A percentile compares a stretch with the other conserved stretches of the same genome.
phyloP scores from a whole-genome alignment of 495 filamentous ascomycete species.

The Hyphodiscus hymeniophilus region DNA sequence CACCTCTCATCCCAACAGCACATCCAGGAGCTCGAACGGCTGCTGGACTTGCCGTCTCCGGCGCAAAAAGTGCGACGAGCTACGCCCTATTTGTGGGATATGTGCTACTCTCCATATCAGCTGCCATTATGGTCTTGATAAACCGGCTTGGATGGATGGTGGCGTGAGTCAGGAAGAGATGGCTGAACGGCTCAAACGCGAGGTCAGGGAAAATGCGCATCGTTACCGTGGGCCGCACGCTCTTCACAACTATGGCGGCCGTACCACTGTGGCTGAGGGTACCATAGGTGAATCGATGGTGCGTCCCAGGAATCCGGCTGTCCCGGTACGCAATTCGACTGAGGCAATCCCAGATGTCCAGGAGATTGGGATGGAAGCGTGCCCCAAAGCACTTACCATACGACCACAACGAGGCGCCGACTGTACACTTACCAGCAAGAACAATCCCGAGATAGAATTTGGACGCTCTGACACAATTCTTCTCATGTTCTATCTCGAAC shows the following conservation, averaged over 20 bases:
- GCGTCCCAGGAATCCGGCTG: slow-evolving; percentile 10
- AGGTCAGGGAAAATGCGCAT: slow-evolving; percentile 40
- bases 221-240: slow-evolving; percentile 26
- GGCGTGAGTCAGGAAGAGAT: slow-evolving; percentile 38
- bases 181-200: slow-evolving; percentile 38
- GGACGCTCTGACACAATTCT: slow-evolving; percentile 18
- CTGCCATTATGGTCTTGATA: slow-evolving; percentile 37
- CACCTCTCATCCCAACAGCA: slow-evolving; percentile 14
- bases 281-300: slow-evolving; percentile 3
- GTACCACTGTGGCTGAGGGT: not conserved
- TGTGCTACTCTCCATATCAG: slow-evolving; percentile 39
- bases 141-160: slow-evolving; percentile 52
- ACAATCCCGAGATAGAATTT: slow-evolving; percentile 15
- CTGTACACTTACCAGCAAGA: slow-evolving; percentile 13
- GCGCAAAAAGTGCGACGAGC: slow-evolving; percentile 48
- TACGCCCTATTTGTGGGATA: slow-evolving; percentile 34
- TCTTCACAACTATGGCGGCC: not conserved
- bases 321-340: slow-evolving; percentile 13
- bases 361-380: slow-evolving; percentile 9
- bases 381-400: slow-evolving; percentile 10
- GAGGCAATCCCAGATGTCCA: slow-evolving; percentile 8
- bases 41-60: slow-evolving; percentile 52
- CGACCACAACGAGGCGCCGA: slow-evolving; percentile 8
- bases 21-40: slow-evolving; percentile 33
- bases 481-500: not conserved